Evolutionary conservation across 1,139 yeast genomes (phyloP).

Genomic region (Komagataea norvegica): DNA sequence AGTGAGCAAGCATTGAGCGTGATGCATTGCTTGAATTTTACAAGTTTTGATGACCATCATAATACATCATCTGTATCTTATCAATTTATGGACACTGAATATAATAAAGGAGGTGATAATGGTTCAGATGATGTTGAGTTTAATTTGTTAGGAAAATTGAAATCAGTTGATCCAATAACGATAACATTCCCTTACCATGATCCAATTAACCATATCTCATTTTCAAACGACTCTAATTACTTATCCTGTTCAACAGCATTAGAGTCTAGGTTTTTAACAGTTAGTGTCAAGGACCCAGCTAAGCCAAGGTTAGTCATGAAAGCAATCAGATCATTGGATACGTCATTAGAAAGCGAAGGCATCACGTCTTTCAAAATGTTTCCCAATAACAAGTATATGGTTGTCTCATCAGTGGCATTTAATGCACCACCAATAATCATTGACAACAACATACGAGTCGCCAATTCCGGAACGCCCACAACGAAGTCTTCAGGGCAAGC

Average conservation of each 20-base stretch:
- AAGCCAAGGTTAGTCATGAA: constrained; percentile 72
- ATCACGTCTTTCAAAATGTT: constrained; percentile 78
- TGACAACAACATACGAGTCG: constrained; percentile 46
- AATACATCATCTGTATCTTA: no score
- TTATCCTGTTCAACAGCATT: constrained; percentile 79
- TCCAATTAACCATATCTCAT: constrained; percentile 68
- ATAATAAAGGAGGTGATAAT: constrained; percentile 5
- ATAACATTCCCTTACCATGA: constrained; percentile 83
- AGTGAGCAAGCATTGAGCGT: constrained; percentile 79
- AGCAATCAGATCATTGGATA: constrained; percentile 54
- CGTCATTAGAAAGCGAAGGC: constrained; percentile 76
- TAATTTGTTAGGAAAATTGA: constrained; percentile 11
- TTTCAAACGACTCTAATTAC: constrained; percentile 66
- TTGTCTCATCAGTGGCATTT: constrained; percentile 56
- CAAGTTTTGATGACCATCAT: constrained; percentile 8
- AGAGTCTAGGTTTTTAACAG: constrained; percentile 74
- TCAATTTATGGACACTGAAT: no score
- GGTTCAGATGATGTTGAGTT: constrained; percentile 6
- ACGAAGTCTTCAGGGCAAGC: no score
- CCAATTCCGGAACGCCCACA: constrained; percentile 16
- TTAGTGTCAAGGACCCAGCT: constrained; percentile 56
- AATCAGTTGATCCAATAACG: constrained; percentile 52
- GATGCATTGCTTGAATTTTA: constrained; percentile 46
- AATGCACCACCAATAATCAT: constrained; percentile 58
- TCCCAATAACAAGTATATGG: constrained; percentile 53